Percentiles rank a stretch among this genome's conserved stretches.
Evolutionary conservation across 2,329 filamentous ascomycete species (phyloP).

Genomic region (Dactylellina leptospora): DNA sequence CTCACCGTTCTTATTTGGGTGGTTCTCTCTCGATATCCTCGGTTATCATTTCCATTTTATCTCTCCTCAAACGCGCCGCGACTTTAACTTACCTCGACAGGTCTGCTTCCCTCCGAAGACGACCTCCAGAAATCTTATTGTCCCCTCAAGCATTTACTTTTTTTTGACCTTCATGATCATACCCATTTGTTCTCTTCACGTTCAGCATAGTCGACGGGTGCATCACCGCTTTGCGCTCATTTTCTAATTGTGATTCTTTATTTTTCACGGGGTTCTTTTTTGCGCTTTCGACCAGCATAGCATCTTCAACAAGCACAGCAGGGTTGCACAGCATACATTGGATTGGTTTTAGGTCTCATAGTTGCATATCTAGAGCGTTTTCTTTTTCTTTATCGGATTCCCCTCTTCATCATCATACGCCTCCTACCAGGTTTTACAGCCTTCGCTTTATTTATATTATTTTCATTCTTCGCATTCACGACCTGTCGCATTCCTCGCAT

Average conservation of each 20-base stretch:
- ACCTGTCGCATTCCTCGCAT: slow-evolving; percentile 22
- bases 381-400: slow-evolving; percentile 25
- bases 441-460: slow-evolving; percentile 15
- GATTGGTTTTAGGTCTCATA: slow-evolving; percentile 53
- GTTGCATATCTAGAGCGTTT: slow-evolving; percentile 54
- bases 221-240: slow-evolving; percentile 49
- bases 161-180: slow-evolving; percentile 50
- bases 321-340: slow-evolving; percentile 53
- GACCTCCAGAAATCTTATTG: slow-evolving; percentile 31
- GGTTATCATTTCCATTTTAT: slow-evolving; percentile 53
- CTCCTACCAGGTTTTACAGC: slow-evolving; percentile 24
- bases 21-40: slow-evolving; percentile 40
- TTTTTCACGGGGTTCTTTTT: slow-evolving; percentile 36
- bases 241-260: slow-evolving; percentile 17
- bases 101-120: slow-evolving; percentile 24
- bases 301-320: slow-evolving; percentile 52
- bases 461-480: slow-evolving; percentile 25
- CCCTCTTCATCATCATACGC: slow-evolving; percentile 39
- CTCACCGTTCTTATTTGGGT: slow-evolving; percentile 25
- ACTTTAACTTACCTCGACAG: slow-evolving; percentile 24
- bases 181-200: slow-evolving; percentile 48
- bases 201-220: slow-evolving; percentile 51
- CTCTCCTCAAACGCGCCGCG: slow-evolving; percentile 43
- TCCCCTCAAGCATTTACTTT: slow-evolving; percentile 24
- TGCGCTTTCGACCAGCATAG: slow-evolving; percentile 53